Conservation (phyloP, 2,329 filamentous ascomycete species). For the Byssochlamys sp. region DNA sequence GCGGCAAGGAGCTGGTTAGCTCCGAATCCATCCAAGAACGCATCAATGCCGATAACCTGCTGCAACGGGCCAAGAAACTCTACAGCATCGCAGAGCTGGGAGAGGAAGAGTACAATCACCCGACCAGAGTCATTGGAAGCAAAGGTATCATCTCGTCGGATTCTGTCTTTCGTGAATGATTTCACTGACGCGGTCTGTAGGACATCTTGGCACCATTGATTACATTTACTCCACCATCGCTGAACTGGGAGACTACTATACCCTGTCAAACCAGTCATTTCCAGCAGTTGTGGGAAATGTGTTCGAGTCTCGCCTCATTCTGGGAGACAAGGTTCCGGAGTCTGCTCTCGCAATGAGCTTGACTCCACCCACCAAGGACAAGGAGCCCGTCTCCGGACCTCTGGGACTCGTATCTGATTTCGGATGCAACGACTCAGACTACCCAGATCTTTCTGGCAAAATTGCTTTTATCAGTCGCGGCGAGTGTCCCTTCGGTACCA, state of each 20-base stretch:
- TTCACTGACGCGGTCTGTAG: constrained; percentile 28
- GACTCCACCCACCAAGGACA: constrained; percentile 42
- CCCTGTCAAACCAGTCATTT: constrained; percentile 48
- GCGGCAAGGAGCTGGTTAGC: constrained; percentile 34
- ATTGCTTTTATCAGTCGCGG: constrained; percentile 65
- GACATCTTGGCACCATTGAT: constrained; percentile 54
- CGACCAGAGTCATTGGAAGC: constrained; percentile 62
- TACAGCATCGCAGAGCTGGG: constrained; percentile 53
- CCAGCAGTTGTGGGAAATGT: constrained; percentile 51
- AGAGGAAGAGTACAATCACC: constrained; percentile 54
- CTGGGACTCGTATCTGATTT: constrained; percentile 52
- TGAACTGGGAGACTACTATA: constrained; percentile 24
- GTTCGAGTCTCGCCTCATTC: constrained; percentile 48
- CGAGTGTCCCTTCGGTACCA: constrained; percentile 60
- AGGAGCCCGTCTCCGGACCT: constrained; percentile 42
- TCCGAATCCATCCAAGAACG: constrained; percentile 32
- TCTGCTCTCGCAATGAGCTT: constrained; percentile 52
- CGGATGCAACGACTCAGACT: constrained; percentile 58
- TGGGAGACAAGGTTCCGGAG: constrained; percentile 44
- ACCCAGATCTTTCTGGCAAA: constrained; percentile 50
- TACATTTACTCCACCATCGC: constrained; percentile 52
- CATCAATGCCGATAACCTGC: constrained; percentile 49
- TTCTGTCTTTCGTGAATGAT: constrained; percentile 13
- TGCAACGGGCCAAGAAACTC: constrained; percentile 51
- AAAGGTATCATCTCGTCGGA: constrained; percentile 35